A percentile compares a stretch with the other conserved stretches of the same genome.
Conservation (phyloP, 441 rosid genomes). For the Gossypium schwendimanii region DNA sequence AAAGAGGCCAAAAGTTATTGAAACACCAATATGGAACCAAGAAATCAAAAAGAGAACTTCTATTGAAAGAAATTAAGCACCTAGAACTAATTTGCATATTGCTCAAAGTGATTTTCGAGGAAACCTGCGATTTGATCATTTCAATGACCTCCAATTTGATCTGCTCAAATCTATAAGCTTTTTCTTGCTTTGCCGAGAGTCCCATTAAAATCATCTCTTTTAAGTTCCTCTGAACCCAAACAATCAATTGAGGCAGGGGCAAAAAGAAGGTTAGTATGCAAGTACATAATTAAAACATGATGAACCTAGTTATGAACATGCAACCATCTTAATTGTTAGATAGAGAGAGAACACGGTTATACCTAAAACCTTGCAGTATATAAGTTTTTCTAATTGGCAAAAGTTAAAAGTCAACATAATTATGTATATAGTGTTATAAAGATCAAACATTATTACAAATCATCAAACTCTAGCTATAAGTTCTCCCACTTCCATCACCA, state of each 20-base stretch:
- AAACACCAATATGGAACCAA: background rate
- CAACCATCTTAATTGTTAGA: constrained; percentile 3
- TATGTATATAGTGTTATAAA: background rate
- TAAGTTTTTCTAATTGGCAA: background rate
- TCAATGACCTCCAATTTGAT: constrained; percentile 30
- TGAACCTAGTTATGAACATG: background rate
- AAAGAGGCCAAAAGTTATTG: background rate
- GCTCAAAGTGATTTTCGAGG: constrained; percentile 11
- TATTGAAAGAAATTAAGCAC: constrained; percentile 4
- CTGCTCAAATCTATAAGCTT: constrained; percentile 34
- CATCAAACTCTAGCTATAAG: background rate
- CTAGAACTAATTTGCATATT: background rate
- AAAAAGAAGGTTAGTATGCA: background rate
- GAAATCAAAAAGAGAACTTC: constrained; percentile 1
- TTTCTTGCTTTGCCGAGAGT: constrained; percentile 32
- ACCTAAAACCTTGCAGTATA: background rate
- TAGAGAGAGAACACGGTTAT: background rate
- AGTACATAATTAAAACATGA: constrained; percentile 6
- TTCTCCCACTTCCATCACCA: background rate
- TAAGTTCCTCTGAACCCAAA: constrained; percentile 36
- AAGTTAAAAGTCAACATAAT: background rate
- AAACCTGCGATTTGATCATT: constrained; percentile 31
- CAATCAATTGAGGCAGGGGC: background rate
- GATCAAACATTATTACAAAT: background rate
- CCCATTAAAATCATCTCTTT: constrained; percentile 34